A percentile compares a stretch with the other conserved stretches of the same genome.
Evolutionary conservation across 1,284 basidiomycete genomes (phyloP).

Genomic region (Fomitiporia mediterranea): DNA sequence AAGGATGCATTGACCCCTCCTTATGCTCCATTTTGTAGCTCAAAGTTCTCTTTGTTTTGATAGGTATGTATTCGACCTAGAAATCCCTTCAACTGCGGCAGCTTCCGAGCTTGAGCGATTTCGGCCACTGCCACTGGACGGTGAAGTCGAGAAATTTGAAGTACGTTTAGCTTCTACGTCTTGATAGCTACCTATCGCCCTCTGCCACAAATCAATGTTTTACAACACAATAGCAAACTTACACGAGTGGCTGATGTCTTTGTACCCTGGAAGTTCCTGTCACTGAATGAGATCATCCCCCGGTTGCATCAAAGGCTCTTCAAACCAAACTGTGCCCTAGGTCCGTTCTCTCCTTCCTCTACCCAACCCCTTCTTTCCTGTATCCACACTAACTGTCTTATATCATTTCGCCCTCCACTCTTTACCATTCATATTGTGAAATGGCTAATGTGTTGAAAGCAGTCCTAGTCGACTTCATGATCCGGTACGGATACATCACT

Average conservation of each 20-base stretch:
- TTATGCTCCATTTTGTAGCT: not conserved
- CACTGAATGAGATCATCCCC: constrained; percentile 47
- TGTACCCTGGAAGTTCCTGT: constrained; percentile 56
- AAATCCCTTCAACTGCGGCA: constrained; percentile 44
- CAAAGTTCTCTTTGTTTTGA: not conserved
- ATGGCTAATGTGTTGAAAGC: constrained; percentile 1
- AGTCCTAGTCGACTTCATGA: constrained; percentile 84
- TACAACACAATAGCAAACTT: no score
- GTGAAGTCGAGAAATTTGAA: constrained; percentile 90
- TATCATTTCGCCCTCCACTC: constrained; percentile 5
- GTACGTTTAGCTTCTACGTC: no score
- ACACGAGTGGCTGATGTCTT: no score
- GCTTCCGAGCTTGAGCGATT: constrained; percentile 44
- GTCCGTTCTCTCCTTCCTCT: no score
- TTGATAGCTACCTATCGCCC: no score
- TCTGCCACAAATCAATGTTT: no score
- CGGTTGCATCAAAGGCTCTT: constrained; percentile 66
- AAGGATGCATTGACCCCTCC: no score
- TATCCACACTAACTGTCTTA: no score
- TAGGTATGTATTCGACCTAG: constrained; percentile 80
- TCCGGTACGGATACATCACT: constrained; percentile 72
- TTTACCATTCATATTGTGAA: no score
- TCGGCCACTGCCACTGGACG: constrained; percentile 76
- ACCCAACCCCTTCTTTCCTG: no score
- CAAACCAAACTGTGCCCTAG: constrained; percentile 83